A percentile compares a stretch with the other conserved stretches of the same genome.
phyloP scores from a whole-genome alignment of 345 rosid genomes.

The Cardamine chenopodiifolia region DNA sequence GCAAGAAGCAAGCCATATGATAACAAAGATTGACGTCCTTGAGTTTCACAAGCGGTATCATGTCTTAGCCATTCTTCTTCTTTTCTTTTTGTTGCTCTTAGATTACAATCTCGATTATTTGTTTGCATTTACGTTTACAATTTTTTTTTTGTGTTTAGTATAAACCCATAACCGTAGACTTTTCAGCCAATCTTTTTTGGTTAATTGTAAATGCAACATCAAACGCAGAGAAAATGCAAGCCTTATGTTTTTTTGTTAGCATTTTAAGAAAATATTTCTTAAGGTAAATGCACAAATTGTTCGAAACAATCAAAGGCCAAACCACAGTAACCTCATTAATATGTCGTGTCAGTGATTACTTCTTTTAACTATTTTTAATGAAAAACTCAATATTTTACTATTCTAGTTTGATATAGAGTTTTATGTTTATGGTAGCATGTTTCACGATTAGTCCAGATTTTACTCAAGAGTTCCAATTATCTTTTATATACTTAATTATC shows the following conservation, averaged over 20 bases:
- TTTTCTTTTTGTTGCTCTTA: neutral
- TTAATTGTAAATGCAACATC: neutral
- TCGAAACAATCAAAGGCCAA: neutral
- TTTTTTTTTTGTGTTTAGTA: neutral
- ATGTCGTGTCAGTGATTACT: neutral
- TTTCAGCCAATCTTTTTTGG: neutral
- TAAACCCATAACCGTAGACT: neutral
- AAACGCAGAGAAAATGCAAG: neutral
- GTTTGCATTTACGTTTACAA: neutral
- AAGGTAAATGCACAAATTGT: neutral
- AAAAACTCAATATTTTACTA: neutral
- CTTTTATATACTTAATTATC: neutral
- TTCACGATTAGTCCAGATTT: neutral
- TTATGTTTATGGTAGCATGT: neutral
- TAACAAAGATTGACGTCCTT: constrained; percentile 58
- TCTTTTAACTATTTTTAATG: neutral
- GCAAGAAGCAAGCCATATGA: constrained; percentile 54
- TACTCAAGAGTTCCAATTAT: neutral
- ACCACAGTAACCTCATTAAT: neutral
- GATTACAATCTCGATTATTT: neutral
- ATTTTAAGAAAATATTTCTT: neutral
- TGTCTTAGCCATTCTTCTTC: neutral
- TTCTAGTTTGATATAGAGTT: neutral
- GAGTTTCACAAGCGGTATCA: constrained; percentile 57
- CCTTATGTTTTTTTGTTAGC: neutral